A percentile compares a stretch with the other conserved stretches of the same genome.
Evolutionary conservation across 2,329 filamentous ascomycete species (phyloP).

Genomic region (Trichoderma aggressivum): DNA sequence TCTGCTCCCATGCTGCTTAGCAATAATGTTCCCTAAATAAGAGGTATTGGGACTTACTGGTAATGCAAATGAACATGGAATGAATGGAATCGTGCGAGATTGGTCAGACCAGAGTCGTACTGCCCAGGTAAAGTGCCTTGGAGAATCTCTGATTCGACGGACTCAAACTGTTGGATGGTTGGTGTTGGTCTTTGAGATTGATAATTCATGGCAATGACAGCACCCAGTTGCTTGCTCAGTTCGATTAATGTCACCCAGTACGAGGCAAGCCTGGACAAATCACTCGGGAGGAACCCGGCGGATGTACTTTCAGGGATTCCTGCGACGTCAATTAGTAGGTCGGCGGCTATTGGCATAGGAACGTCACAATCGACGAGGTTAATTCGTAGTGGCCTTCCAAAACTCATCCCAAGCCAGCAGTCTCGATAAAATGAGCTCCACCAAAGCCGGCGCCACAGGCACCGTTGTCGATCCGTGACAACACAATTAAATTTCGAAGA

Average conservation of each 20-base stretch:
- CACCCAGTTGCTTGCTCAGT: neutral
- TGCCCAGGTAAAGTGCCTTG: neutral
- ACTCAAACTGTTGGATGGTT: neutral
- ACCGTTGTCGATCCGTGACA: neutral
- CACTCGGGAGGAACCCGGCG: neutral
- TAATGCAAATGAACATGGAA: neutral
- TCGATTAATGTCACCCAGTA: neutral
- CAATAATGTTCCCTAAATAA: neutral
- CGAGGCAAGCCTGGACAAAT: neutral
- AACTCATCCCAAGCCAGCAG: neutral
- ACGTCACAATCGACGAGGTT: neutral
- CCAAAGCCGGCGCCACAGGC: neutral
- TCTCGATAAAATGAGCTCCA: neutral
- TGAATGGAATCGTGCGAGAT: neutral
- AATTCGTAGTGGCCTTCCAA: neutral
- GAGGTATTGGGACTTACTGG: neutral
- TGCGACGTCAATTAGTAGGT: neutral
- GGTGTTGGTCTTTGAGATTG: neutral
- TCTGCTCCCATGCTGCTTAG: neutral
- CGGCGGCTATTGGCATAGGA: neutral
- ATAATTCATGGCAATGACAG: neutral
- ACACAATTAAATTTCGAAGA: neutral
- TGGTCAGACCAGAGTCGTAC: neutral
- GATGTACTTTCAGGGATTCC: neutral
- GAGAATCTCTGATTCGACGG: neutral